Evolutionary conservation across 345 rosid species (phyloP).

Genomic region (Bruguiera gymnorhiza): DNA sequence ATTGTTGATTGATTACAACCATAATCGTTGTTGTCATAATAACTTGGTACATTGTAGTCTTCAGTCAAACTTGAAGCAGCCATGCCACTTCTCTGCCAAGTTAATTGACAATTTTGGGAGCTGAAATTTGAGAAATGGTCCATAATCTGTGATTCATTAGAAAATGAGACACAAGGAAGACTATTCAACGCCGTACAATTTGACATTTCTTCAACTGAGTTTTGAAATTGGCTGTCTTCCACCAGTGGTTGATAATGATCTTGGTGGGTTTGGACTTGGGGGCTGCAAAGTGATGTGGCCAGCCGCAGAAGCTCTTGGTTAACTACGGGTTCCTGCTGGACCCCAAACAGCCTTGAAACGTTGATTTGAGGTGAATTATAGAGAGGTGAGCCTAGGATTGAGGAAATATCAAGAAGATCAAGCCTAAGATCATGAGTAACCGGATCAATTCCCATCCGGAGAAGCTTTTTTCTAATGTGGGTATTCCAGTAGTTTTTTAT

Average conservation of each 20-base stretch:
- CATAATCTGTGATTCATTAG: slow-evolving; percentile 29
- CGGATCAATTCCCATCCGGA: slow-evolving; percentile 29
- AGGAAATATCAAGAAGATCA: slow-evolving; percentile 26
- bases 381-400: slow-evolving; percentile 17
- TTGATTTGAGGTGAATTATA: slow-evolving; percentile 14
- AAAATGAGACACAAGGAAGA: slow-evolving; percentile 24
- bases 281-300: slow-evolving; percentile 37
- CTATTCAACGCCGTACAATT: slow-evolving; percentile 23
- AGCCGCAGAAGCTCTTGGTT: slow-evolving; percentile 42
- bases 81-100: slow-evolving; percentile 11
- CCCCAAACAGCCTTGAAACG: slow-evolving; percentile 14
- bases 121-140: slow-evolving; percentile 7
- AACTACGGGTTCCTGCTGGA: slow-evolving; percentile 1
- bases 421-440: slow-evolving; percentile 26
- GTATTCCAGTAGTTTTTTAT: slow-evolving; percentile 34
- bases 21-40: background rate
- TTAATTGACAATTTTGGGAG: slow-evolving; percentile 5
- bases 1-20: slow-evolving; percentile 4
- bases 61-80: slow-evolving; percentile 29
- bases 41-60: slow-evolving; percentile 19
- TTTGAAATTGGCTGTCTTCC: slow-evolving; percentile 32
- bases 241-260: slow-evolving; percentile 15
- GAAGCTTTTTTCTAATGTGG: slow-evolving; percentile 25
- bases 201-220: slow-evolving; percentile 35
- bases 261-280: slow-evolving; percentile 18